Evolutionary conservation across 768 basidiomycete genomes (phyloP).

Genomic region (Amanita phalloides): DNA sequence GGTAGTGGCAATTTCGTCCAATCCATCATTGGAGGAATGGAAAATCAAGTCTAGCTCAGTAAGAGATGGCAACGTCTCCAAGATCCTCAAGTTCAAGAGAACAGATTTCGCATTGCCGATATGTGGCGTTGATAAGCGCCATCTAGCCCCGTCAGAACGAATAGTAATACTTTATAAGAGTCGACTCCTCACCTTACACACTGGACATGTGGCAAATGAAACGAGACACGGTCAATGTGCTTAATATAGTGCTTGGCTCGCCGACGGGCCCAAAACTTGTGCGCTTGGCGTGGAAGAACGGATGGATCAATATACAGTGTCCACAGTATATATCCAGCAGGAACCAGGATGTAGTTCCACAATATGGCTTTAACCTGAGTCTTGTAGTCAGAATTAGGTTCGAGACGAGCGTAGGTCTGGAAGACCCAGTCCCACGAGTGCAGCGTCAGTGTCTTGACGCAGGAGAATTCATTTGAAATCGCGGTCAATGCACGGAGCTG

Average conservation of each 20-base stretch:
- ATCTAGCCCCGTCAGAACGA: neutral
- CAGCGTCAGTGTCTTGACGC: neutral
- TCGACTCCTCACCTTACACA: neutral
- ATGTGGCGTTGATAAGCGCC: neutral
- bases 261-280: neutral
- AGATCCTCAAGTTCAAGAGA: neutral
- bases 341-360: neutral
- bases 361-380: neutral
- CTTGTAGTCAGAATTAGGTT: neutral
- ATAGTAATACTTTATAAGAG: neutral
- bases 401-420: neutral
- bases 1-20: neutral
- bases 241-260: neutral
- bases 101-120: neutral
- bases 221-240: neutral
- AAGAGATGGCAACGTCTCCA: neutral
- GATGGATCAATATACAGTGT: constrained; percentile 1
- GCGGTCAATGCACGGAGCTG: neutral
- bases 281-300: neutral
- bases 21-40: neutral
- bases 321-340: neutral
- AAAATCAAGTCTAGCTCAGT: constrained; percentile 2
- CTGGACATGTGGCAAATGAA: constrained; percentile 1
- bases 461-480: neutral
- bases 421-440: constrained; percentile 4